phyloP scores from a whole-genome alignment of 179 eudicot species.

The Beta macrorhiza region DNA sequence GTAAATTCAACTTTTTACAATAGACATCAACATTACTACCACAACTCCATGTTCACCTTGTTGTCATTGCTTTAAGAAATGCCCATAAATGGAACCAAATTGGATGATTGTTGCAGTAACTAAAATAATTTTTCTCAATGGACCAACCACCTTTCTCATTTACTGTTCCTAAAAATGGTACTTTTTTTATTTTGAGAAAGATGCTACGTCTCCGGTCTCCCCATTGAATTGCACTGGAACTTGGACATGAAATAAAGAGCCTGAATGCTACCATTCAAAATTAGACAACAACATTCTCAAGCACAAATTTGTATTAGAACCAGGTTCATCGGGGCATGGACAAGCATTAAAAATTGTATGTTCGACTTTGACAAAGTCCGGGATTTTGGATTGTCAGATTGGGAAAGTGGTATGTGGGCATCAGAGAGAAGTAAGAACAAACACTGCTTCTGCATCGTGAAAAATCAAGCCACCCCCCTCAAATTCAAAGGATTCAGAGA shows the following conservation, averaged over 20 bases:
- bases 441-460: neutral
- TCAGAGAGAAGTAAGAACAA: too few relatives aligned
- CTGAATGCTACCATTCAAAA: neutral
- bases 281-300: neutral
- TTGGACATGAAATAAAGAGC: neutral
- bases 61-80: neutral
- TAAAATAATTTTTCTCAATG: neutral
- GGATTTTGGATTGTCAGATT: too few relatives aligned
- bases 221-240: too few relatives aligned
- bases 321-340: too few relatives aligned
- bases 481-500: neutral
- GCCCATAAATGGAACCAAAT: neutral
- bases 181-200: too few relatives aligned
- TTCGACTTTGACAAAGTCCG: too few relatives aligned
- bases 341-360: too few relatives aligned
- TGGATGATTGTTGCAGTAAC: neutral
- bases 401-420: too few relatives aligned
- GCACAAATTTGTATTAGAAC: too few relatives aligned
- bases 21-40: neutral
- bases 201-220: too few relatives aligned
- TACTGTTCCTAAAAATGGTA: too few relatives aligned
- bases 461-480: neutral
- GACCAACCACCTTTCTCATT: neutral
- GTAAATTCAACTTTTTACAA: neutral
- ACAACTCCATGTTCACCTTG: neutral